Percentiles rank a stretch among this genome's conserved stretches.
These are phyloP conservation scores for Monilinia vaccinii-corymbosi DNA, from an alignment of 2,329 filamentous ascomycete genomes.

Conservation along the genomic window DNA sequence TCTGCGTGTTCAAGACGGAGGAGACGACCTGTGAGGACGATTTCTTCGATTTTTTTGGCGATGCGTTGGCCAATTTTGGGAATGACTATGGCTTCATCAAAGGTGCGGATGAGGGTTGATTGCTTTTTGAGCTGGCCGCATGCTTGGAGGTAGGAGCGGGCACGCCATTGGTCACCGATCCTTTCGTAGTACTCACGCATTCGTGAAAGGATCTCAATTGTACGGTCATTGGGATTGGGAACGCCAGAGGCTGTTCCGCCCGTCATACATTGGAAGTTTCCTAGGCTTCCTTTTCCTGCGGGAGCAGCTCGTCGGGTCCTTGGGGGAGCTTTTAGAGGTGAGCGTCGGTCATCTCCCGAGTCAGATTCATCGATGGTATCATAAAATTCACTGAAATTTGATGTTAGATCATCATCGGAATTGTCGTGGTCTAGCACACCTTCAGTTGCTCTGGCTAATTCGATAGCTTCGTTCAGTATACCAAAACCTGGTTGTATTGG, in stretches of 20 bases:
- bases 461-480: background rate
- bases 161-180: constrained; percentile 69
- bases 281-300: constrained; percentile 29
- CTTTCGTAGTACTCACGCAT: constrained; percentile 73
- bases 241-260: constrained; percentile 37
- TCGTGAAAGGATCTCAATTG: constrained; percentile 66
- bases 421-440: background rate
- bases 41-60: constrained; percentile 83
- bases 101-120: constrained; percentile 52
- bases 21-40: constrained; percentile 64
- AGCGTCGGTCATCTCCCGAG: constrained; percentile 29
- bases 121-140: constrained; percentile 66
- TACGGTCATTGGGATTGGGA: constrained; percentile 62
- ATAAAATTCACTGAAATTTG: background rate
- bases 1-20: constrained; percentile 62
- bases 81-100: constrained; percentile 57
- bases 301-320: background rate
- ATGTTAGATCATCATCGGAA: background rate
- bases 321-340: background rate
- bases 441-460: background rate
- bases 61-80: constrained; percentile 63
- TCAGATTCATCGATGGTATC: constrained; percentile 28
- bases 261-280: constrained; percentile 46
- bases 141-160: constrained; percentile 65
- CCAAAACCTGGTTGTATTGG: background rate